These are phyloP conservation scores for Rosellinia necatrix DNA, from an alignment of 2,329 filamentous ascomycete species.

Conservation along the genomic window DNA sequence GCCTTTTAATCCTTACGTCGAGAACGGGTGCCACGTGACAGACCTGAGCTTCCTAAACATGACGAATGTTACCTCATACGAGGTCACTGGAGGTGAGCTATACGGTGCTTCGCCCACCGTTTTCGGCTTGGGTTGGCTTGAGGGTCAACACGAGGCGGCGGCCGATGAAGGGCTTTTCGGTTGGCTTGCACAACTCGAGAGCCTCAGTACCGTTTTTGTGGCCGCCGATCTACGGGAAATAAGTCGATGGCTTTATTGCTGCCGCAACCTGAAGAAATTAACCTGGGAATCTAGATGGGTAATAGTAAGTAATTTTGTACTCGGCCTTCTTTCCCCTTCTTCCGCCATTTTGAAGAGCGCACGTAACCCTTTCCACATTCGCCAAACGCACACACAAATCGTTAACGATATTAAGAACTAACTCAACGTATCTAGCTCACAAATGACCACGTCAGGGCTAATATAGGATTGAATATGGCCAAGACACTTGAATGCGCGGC, in stretches of 20 bases:
- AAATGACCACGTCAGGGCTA: no score
- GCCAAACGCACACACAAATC: no score
- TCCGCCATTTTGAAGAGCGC: background rate
- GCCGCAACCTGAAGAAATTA: background rate
- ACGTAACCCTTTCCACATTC: no score
- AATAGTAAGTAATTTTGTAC: background rate
- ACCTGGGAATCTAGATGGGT: background rate
- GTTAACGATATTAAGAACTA: background rate
- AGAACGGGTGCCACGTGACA: background rate
- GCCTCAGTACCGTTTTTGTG: background rate
- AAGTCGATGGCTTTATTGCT: background rate
- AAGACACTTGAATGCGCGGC: background rate
- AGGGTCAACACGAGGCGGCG: background rate
- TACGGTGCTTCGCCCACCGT: background rate
- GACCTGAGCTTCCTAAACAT: conserved; percentile 1
- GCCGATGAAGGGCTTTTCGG: background rate
- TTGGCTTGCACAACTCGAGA: background rate
- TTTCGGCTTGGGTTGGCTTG: background rate
- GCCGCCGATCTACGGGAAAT: background rate
- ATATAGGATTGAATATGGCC: background rate
- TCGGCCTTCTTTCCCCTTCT: background rate
- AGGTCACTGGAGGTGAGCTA: background rate
- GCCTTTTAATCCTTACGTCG: no score
- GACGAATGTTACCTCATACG: background rate
- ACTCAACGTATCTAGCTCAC: background rate